These are phyloP conservation scores for Globisporangium solare DNA, from an alignment of 352 stramenopile species.

Conservation along the genomic window DNA sequence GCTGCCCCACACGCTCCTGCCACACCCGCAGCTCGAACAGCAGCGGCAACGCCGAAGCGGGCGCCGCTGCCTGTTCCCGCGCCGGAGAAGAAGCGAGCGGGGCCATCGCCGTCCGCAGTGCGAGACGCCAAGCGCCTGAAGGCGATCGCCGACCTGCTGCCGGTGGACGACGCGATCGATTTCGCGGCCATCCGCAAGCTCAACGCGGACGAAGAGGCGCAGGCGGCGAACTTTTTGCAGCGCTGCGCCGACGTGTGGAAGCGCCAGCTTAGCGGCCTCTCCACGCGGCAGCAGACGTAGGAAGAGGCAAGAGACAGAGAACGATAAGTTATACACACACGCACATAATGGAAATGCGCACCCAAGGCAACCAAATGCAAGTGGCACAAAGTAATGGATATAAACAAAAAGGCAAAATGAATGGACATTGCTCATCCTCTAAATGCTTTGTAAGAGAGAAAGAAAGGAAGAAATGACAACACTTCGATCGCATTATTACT, in stretches of 20 bases:
- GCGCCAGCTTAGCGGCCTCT: slow-evolving; percentile 18
- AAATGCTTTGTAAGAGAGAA: not conserved
- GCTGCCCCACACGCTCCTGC: not conserved
- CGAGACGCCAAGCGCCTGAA: slow-evolving; percentile 11
- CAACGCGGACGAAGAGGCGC: slow-evolving; percentile 14
- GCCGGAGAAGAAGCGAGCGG: not conserved
- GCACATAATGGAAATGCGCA: not conserved
- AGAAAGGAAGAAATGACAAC: not conserved
- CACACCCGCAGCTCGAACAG: not conserved
- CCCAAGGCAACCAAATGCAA: not conserved
- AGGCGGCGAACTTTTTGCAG: slow-evolving; percentile 20
- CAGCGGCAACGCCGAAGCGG: not conserved
- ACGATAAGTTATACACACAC: not conserved
- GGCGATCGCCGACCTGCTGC: slow-evolving; percentile 6
- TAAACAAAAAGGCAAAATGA: not conserved
- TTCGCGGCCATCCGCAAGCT: slow-evolving; percentile 10
- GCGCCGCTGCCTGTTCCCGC: not conserved
- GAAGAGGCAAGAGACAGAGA: no score
- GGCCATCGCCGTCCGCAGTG: not conserved
- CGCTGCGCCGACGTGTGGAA: slow-evolving; percentile 30
- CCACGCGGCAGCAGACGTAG: slow-evolving; percentile 3
- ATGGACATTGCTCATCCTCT: slow-evolving; percentile 3
- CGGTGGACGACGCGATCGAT: slow-evolving; percentile 5
- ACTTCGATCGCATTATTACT: slow-evolving; percentile 1
- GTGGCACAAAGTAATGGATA: slow-evolving; percentile 1